phyloP scores from a whole-genome alignment of 352 stramenopile genomes.

The Elongisporangium undulatum region DNA sequence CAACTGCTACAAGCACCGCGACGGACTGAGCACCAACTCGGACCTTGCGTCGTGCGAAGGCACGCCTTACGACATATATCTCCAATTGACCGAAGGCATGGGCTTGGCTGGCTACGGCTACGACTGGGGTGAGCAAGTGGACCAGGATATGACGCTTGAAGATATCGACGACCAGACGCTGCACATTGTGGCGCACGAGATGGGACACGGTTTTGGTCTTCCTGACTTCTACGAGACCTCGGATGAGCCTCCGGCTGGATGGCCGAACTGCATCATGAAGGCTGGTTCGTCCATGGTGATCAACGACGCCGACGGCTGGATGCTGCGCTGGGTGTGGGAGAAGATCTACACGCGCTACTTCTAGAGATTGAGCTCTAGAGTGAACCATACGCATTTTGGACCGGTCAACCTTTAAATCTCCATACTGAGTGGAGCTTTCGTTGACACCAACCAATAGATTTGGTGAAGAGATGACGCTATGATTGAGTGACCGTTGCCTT shows the following conservation, averaged over 20 bases:
- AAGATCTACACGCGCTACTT: constrained; percentile 19
- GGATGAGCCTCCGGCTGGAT: constrained; percentile 8
- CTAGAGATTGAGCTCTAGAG: constrained; percentile 1
- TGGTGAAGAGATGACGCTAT: no score
- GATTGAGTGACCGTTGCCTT: no score
- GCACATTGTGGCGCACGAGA: constrained; percentile 10
- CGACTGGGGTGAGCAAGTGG: no score
- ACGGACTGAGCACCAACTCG: constrained; percentile 7
- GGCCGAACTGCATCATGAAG: constrained; percentile 20
- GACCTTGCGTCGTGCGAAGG: no score
- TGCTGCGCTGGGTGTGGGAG: constrained; percentile 26
- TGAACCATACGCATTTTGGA: no score
- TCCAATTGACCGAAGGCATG: no score
- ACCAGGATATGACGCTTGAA: neutral
- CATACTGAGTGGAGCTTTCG: no score
- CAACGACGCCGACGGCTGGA: constrained; percentile 23
- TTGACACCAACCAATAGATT: no score
- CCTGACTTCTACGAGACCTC: constrained; percentile 11
- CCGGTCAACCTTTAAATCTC: no score
- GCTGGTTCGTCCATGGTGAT: constrained; percentile 19
- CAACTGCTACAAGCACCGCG: constrained; percentile 16
- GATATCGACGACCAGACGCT: constrained; percentile 7
- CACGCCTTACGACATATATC: no score
- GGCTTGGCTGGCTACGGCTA: no score
- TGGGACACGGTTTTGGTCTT: neutral